Base-by-base conservation (phyloP, 2,329 filamentous ascomycete genomes). In the Ramichloridium luteum region DNA sequence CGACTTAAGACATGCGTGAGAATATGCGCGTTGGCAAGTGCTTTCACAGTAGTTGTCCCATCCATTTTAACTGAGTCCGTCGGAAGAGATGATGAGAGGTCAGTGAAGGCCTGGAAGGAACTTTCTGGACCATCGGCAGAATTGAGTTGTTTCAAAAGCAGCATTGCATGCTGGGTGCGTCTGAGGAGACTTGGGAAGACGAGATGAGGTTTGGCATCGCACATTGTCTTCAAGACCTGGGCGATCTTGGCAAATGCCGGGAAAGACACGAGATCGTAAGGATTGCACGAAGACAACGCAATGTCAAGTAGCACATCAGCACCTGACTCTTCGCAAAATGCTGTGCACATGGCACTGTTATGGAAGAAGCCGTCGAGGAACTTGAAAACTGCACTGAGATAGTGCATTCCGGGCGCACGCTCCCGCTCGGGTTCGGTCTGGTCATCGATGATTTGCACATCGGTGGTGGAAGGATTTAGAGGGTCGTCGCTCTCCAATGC, bases 301-400 rank as follows among this genome's bases (percentile, higher is more conserved):
- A 94, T 73, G 50, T 94, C 84, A 32, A 98, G 65, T 13, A 96
- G 65, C 30, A 80, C 67, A 54, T 94, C 84, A 14, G 88, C 74
- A 5, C 84, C 90, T 35, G 85, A 83, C 30, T 71, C 70, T 33
- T 80, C 73, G 40, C 90, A 74, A 49, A 94, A 88, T 14, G 71
- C 69, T 12, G 67, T 62, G 55, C 80, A 86, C 46, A 92, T 69
- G 18, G 67, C 67, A 35, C 71, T 66, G 48, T 92, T 93, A 40
- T 73, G 70, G 37, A 90, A 73, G 52, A 90, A 88, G 1, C 79
- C 72, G 23, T 66, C 62, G 27, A 98, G 59, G 53, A 98, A 98
- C 30, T 74, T 79, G 37, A 79, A 70, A 22, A 83, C 64, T 14
- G 80, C 80, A 47, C 73, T 74, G 35, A 94, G 69, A 50, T 88